Conservation (phyloP, 257 asterid genomes). For the Salvia hispanica region DNA sequence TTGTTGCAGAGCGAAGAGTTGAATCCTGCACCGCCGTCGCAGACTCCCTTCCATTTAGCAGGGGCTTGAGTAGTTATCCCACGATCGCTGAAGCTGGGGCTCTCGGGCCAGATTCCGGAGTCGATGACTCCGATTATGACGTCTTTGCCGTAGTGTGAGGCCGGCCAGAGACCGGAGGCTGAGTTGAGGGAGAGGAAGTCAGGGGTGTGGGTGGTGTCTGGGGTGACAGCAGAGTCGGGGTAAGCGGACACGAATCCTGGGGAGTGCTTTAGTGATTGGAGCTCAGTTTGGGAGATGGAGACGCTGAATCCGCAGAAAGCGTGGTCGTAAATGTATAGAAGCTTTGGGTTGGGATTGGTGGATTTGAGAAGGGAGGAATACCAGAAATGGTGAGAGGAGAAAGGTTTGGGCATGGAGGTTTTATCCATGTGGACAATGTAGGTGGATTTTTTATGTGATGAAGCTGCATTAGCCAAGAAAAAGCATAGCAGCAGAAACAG, state of each 20-base stretch:
- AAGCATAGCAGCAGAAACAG: slow-evolving; percentile 18
- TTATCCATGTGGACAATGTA: slow-evolving; percentile 44
- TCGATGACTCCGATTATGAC: slow-evolving; percentile 36
- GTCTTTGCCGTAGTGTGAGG: slow-evolving; percentile 24
- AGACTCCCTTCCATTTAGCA: slow-evolving; percentile 30
- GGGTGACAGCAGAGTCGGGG: slow-evolving; percentile 13
- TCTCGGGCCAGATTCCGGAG: slow-evolving; percentile 35
- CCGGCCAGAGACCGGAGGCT: slow-evolving; percentile 23
- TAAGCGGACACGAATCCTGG: slow-evolving; percentile 28
- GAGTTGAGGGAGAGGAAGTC: slow-evolving; percentile 31
- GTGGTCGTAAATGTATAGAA: slow-evolving; percentile 33
- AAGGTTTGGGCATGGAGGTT: slow-evolving; percentile 40
- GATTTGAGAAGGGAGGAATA: slow-evolving; percentile 35
- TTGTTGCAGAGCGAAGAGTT: slow-evolving; percentile 34
- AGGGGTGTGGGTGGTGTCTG: slow-evolving; percentile 27
- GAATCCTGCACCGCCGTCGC: slow-evolving; percentile 23
- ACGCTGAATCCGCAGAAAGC: slow-evolving; percentile 37
- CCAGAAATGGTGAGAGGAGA: slow-evolving; percentile 37
- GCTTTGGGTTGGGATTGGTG: slow-evolving; percentile 10
- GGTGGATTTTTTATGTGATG: slow-evolving; percentile 25
- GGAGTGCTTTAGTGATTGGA: neutral
- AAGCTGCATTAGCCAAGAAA: slow-evolving; percentile 7
- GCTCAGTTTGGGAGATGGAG: slow-evolving; percentile 1
- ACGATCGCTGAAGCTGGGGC: slow-evolving; percentile 28
- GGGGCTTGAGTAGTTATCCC: slow-evolving; percentile 25